Evolutionary conservation across 768 basidiomycete species (phyloP).

Genomic region (Exidia glandulosa): DNA sequence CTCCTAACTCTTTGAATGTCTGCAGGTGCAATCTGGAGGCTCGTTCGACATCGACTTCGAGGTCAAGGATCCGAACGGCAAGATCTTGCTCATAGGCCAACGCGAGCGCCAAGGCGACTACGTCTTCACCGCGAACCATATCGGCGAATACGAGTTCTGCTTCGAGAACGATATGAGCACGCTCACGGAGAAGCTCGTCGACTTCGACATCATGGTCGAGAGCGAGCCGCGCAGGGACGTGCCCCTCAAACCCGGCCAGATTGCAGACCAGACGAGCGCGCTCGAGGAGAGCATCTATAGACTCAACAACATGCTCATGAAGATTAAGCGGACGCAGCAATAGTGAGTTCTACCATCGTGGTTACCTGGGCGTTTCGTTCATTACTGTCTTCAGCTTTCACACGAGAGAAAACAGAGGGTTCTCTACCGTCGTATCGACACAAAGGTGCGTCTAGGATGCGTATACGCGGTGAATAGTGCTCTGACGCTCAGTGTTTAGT

Average conservation of each 20-base stretch:
- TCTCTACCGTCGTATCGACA: constrained; percentile 82
- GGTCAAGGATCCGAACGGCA: constrained; percentile 83
- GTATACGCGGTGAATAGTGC: constrained; percentile 8
- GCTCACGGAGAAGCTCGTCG: constrained; percentile 86
- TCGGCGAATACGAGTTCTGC: constrained; percentile 91
- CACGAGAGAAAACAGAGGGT: constrained; percentile 89
- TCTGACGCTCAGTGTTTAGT: constrained; percentile 24
- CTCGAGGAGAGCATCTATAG: constrained; percentile 95
- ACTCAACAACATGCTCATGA: constrained; percentile 75
- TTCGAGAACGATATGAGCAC: constrained; percentile 98
- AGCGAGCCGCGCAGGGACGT: constrained; percentile 87
- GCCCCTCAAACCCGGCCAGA: constrained; percentile 77
- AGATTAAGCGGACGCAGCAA: constrained; percentile 87
- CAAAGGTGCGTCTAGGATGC: constrained; percentile 43
- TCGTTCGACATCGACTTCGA: constrained; percentile 94
- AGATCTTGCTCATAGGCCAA: constrained; percentile 74
- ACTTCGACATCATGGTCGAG: constrained; percentile 97
- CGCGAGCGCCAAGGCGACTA: constrained; percentile 95
- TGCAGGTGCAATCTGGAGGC: constrained; percentile 89
- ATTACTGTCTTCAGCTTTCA: constrained; percentile 54
- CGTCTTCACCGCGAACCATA: constrained; percentile 85
- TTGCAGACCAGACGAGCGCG: constrained; percentile 84
- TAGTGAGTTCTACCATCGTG: constrained; percentile 45
- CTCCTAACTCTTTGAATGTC: neutral
- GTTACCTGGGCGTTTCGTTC: neutral